Base-by-base conservation (phyloP, 345 rosid species). In the Arabis alpina region DNA sequence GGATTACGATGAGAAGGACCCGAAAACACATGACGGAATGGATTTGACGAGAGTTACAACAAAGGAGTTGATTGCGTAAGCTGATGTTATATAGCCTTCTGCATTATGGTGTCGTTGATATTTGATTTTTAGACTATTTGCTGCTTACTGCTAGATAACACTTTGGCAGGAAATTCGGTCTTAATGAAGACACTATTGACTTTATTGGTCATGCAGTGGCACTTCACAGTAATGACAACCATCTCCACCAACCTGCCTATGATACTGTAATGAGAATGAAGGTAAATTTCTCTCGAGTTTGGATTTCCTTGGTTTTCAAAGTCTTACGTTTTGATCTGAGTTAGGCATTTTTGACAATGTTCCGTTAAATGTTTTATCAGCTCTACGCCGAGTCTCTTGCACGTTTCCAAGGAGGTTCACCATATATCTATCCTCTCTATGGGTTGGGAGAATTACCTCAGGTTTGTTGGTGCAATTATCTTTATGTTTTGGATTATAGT, bases 401-500 rank as follows among this genome's bases (percentile, higher is more conserved):
- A n/a, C 99, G 97, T 55, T 88, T 93, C 83, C 93, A 89, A 86
- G 99, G 93, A 71, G 94, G 97, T 70, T 93, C 99, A 27, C 99
- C 99, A 1, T 93, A 91, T 80, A 87, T 93, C 53, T 93, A 93
- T 66, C 99, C 99, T 57, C 79, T 91, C 54, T 93, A 93, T 69
- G 99, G 99, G 51, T 73, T 93, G 68, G 99, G 99, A 81, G 99
- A 93, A 83, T 84, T 93, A 49, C 99, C 99, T 23, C 99, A 93
- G 97, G 98, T 93, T 69, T 43, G 71, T 36, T 57, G 66, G 13
- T 43, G 27, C 50, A n/a, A 64, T 19, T 41, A 23, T 63, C 54
- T 19, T 64, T 10, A 23, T 30, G 48, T 39, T 55, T 27, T 47
- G 53, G 48, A 16, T 11, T 24, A 16, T 12, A 39, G 25, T 52